These are phyloP conservation scores for Lomentospora prolificans DNA, from an alignment of 2,329 filamentous ascomycete species.

Conservation along the genomic window DNA sequence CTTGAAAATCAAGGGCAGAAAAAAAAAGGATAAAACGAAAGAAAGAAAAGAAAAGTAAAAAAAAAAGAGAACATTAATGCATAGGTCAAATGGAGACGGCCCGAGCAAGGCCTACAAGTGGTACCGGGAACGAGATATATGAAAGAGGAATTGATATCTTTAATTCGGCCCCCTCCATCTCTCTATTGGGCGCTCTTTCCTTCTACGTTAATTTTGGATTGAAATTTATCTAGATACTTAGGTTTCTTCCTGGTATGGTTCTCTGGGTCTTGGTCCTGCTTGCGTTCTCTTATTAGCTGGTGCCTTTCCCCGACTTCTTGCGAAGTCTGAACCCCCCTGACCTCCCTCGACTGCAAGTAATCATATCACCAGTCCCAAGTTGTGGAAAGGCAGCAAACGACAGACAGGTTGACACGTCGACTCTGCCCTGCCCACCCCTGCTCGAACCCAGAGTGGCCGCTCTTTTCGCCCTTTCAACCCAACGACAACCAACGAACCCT, in stretches of 20 bases:
- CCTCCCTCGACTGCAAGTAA: not conserved
- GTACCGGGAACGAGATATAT: not conserved
- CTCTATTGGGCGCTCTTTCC: not conserved
- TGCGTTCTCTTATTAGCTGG: constrained; percentile 1
- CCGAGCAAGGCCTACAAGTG: not conserved
- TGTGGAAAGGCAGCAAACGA: not conserved
- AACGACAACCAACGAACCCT: not conserved
- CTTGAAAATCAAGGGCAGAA: too few species aligned
- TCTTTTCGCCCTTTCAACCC: not conserved
- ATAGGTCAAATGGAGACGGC: not conserved
- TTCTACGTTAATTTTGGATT: not conserved
- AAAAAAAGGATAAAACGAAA: not conserved
- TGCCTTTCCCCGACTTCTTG: not conserved
- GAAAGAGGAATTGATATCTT: not conserved
- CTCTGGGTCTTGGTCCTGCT: too few species aligned
- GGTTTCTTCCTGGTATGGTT: not conserved
- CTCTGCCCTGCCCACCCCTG: not conserved
- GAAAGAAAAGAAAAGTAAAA: not conserved
- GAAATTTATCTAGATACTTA: not conserved
- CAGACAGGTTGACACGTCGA: not conserved
- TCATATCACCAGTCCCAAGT: not conserved
- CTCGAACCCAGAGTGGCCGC: not conserved
- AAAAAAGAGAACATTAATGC: not conserved
- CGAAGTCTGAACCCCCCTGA: not conserved
- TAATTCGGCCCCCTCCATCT: not conserved